Evolutionary conservation across 208 protist genomes (phyloP).

Genomic region (Trypanosoma theileri): DNA sequence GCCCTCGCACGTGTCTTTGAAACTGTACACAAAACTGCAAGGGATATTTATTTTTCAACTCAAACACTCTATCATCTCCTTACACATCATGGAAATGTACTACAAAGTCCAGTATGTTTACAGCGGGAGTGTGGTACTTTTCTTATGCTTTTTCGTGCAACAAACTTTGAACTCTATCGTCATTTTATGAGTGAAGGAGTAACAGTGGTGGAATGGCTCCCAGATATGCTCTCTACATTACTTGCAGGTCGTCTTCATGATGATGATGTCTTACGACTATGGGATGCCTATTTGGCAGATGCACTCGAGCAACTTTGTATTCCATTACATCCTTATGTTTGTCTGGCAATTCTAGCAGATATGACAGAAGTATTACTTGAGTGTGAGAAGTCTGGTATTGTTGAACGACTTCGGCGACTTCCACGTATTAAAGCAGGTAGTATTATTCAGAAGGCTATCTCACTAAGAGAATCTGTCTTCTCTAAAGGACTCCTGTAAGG

Average conservation of each 20-base stretch:
- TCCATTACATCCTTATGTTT: constrained; percentile 77
- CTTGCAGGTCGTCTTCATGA: constrained; percentile 68
- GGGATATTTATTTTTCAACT: constrained; percentile 71
- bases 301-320: constrained; percentile 45
- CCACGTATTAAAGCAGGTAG: constrained; percentile 65
- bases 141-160: constrained; percentile 72
- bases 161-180: constrained; percentile 67
- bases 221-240: constrained; percentile 59
- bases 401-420: constrained; percentile 66
- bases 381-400: constrained; percentile 63
- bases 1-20: constrained; percentile 60
- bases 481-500: constrained; percentile 30
- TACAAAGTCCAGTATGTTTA: constrained; percentile 61
- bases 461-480: constrained; percentile 65
- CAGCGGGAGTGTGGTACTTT: constrained; percentile 78
- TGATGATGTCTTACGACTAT: constrained; percentile 74
- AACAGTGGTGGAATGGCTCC: constrained; percentile 72
- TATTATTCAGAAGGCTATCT: constrained; percentile 73
- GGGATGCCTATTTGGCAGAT: constrained; percentile 82
- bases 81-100: constrained; percentile 58
- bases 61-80: constrained; percentile 53
- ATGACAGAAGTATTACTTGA: constrained; percentile 87
- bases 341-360: constrained; percentile 67
- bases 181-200: constrained; percentile 78
- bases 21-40: constrained; percentile 36